A percentile compares a stretch with the other conserved stretches of the same genome.
Conservation (phyloP, 768 basidiomycete species). For the Hericium coralloides region DNA sequence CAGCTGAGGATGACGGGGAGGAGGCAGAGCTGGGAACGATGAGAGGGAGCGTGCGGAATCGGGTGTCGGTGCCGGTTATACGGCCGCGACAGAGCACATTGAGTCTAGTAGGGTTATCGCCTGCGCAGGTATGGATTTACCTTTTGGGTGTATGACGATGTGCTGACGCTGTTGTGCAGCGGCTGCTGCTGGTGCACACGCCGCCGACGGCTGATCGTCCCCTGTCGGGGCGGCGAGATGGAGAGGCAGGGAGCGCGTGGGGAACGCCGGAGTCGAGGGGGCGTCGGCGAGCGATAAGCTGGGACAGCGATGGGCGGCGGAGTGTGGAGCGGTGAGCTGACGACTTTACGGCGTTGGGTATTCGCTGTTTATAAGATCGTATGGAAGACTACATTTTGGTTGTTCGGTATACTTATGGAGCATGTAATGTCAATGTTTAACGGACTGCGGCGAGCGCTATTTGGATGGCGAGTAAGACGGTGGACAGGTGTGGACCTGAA, state of each 20-base stretch:
- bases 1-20: slow-evolving; percentile 22
- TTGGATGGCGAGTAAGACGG: no score
- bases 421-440: no score
- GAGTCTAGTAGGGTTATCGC: slow-evolving; percentile 61
- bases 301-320: no score
- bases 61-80: slow-evolving; percentile 32
- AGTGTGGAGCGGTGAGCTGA: slow-evolving; percentile 3
- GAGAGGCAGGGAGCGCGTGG: neutral
- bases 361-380: no score
- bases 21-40: slow-evolving; percentile 26
- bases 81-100: slow-evolving; percentile 47
- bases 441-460: no score
- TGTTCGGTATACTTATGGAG: no score
- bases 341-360: no score
- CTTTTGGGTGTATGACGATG: neutral
- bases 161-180: slow-evolving; percentile 26
- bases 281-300: neutral
- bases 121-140: slow-evolving; percentile 51
- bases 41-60: slow-evolving; percentile 30
- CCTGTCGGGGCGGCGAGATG: neutral
- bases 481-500: no score
- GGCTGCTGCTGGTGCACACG: slow-evolving; percentile 56
- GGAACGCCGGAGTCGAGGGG: neutral
- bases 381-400: no score
- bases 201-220: slow-evolving; percentile 40